Evolutionary conservation across 352 stramenopile genomes (phyloP), one percentile per base, ranked within the genome.

Genomic region (Aphanomyces astaci): DNA sequence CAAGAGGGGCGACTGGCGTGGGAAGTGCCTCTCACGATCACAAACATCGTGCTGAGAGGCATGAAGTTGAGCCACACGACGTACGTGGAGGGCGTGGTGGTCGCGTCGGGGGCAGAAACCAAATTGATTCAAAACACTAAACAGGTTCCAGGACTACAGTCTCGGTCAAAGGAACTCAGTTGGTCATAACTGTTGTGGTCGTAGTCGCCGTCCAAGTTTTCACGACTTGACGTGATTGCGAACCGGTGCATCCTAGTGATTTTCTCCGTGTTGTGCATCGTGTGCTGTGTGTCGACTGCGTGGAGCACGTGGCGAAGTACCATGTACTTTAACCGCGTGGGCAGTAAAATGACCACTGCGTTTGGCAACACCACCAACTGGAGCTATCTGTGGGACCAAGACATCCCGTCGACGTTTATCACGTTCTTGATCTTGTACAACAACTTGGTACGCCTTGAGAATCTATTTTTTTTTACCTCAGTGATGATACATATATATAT

Each of bases 371-470:
- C 63, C 5, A 30, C 31, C 4, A 48, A 57, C 27, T 43, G 54
- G 22, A 65, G 24, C 22, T 32, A 70, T 39, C 40, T 59, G 22
- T 51, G 69, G 39, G 63, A 25, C 39, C 32, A 66, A 24, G 27
- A 71, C 31, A 59, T 63, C 27, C 39, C 27, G 15, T 19, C 22
- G n/a, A 71, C 64, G 5, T 71, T 71, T 57, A 52, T 92, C 22
- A 94, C 86, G 28, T 92, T 89, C 59, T 67, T 94, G 51, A 92
- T 94, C 55, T 52, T 94, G 30, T 94, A 94, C 79, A 92, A 94
- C 73, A 94, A 94, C 72, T 88, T 94, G 80, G 81, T 68, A 53
- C 24, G 48, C 9, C 48, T n/a, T n/a, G n/a, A n/a, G n/a, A n/a
- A n/a, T n/a, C n/a, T n/a, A n/a, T n/a, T n/a, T n/a, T n/a, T n/a